These are phyloP conservation scores for Leccinum fallax DNA, from an alignment of 1,284 basidiomycete species.

Conservation along the genomic window DNA sequence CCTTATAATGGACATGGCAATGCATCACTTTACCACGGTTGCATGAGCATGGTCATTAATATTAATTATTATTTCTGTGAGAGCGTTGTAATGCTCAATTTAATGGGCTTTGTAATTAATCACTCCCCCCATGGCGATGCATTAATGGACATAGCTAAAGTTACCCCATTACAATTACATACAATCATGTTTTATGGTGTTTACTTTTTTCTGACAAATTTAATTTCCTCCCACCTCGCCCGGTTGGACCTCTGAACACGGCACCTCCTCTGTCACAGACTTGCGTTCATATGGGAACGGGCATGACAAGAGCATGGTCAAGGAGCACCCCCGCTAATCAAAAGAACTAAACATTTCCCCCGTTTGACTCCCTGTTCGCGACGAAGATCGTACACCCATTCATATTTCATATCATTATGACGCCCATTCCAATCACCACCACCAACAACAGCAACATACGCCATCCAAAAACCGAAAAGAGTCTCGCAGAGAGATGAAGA, in stretches of 20 bases:
- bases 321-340: conserved; percentile 25
- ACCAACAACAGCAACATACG: conserved; percentile 38
- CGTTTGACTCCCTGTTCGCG: conserved; percentile 53
- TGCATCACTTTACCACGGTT: too few species aligned
- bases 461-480: conserved; percentile 56
- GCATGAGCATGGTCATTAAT: too few species aligned
- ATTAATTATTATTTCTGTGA: too few species aligned
- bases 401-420: conserved; percentile 29
- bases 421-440: conserved; percentile 30
- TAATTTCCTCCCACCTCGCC: conserved; percentile 29
- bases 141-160: too few species aligned
- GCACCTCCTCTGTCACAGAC: conserved; percentile 23
- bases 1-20: too few species aligned
- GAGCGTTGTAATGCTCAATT: too few species aligned
- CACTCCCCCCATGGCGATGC: too few species aligned
- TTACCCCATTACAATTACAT: too few species aligned
- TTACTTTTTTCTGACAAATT: too few species aligned
- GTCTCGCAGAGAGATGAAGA: conserved; percentile 60
- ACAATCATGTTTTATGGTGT: too few species aligned
- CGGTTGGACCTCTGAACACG: conserved; percentile 30
- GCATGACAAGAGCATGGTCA: conserved; percentile 44
- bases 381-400: conserved; percentile 60
- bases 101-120: too few species aligned
- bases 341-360: conserved; percentile 49
- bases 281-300: conserved; percentile 39